phyloP scores from a whole-genome alignment of 495 filamentous ascomycete genomes.

The Aspergillus haitiensis region DNA sequence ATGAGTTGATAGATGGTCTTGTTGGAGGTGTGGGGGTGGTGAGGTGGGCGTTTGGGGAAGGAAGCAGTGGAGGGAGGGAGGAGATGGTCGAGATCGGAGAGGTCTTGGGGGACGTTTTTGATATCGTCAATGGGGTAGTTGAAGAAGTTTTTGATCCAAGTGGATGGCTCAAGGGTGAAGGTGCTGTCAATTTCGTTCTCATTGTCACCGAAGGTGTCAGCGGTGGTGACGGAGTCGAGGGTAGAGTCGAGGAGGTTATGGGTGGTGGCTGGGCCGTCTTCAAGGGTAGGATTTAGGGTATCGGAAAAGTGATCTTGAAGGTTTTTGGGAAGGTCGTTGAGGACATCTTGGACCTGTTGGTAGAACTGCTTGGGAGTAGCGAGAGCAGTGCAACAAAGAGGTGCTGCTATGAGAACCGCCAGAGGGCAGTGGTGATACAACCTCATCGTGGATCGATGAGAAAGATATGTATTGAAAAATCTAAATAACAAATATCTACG shows the following conservation, averaged over 20 bases:
- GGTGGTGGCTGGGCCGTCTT: background rate
- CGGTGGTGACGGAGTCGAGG: constrained; percentile 1
- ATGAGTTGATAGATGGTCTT: constrained; percentile 78
- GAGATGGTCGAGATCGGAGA: background rate
- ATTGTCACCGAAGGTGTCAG: constrained; percentile 1
- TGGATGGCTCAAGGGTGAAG: background rate
- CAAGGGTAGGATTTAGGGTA: background rate
- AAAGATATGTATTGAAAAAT: background rate
- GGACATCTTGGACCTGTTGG: background rate
- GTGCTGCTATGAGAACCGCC: constrained; percentile 7
- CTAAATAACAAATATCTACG: background rate
- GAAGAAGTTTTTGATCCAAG: constrained; percentile 11
- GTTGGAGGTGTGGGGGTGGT: constrained; percentile 47
- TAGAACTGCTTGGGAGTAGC: background rate
- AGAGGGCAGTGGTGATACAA: background rate
- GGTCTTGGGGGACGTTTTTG: constrained; percentile 7
- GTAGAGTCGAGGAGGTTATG: constrained; percentile 2
- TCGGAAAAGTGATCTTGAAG: background rate
- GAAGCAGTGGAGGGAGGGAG: background rate
- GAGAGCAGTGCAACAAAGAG: background rate
- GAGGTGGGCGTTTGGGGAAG: constrained; percentile 11
- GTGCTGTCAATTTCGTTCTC: background rate
- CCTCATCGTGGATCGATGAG: constrained; percentile 5
- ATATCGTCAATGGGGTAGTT: constrained; percentile 14
- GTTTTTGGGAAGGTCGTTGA: background rate